Evolutionary conservation across 1,139 yeast species (phyloP), one percentile per base, ranked within the genome.

Genomic region (Sugiyamaella paludigena): DNA sequence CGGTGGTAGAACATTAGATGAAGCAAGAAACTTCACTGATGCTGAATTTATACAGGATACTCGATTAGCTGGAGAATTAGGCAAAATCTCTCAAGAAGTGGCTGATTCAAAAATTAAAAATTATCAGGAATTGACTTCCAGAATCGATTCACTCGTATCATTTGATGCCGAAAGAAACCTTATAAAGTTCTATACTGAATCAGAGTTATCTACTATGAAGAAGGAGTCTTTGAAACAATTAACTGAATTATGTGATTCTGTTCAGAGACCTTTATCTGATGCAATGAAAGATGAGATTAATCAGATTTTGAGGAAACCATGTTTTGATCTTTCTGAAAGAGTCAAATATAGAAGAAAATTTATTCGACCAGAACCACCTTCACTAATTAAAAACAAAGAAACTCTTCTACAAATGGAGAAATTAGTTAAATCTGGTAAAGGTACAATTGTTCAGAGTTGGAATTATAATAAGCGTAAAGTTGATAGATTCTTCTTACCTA

Each of bases 11-110:
- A 28, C 61, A 2, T 48, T 52, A 0, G 56, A 72, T n/a, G 74
- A 72, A 40, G 87, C 84, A 45, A 82, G 91, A 9, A 73, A 73
- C 51, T 70, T 71, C 42, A 85, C 83, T 55, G 76, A 84, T 1
- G 75, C 80, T 67, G 66, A 76, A 75, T 65, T 74, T 51, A 59
- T 75, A n/a, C 78, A 78, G 56, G 78, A 77, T 42, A 60, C 76
- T 42, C 71, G 74, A 47, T 70, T 85, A 52, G 65, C 73, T 68
- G 67, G 52, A 72, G 74, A 61, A 74, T 72, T 29, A 74, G 74
- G 54, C 45, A 56, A 49, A 44, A 53, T 50, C 47, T 50, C 40
- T 45, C 59, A 31, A 52, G 59, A 33, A 41, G 52, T 37, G 52
- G 54, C 42, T 49, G 58, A 48, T 51, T 49, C 62, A 35, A 59